These are phyloP conservation scores for Cairneyella variabilis DNA, from an alignment of 495 filamentous ascomycete genomes.

Conservation along the genomic window DNA sequence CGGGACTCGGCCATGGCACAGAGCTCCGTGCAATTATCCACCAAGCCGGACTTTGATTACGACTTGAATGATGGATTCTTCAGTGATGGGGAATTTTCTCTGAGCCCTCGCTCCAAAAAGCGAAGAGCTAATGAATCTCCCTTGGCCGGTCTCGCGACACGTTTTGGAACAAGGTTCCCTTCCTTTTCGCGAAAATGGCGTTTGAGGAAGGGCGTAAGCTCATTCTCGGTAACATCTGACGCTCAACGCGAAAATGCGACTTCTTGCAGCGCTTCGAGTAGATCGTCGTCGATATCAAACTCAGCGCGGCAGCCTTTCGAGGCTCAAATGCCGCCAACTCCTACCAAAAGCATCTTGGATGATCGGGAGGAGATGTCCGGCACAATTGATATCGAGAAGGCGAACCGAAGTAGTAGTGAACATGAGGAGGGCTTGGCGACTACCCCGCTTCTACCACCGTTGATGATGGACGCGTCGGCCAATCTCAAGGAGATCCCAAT, in stretches of 20 bases:
- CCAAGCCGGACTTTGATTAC: conserved; percentile 43
- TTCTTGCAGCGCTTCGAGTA: conserved; percentile 53
- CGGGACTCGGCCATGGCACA: conserved; percentile 21
- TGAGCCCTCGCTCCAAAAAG: conserved; percentile 50
- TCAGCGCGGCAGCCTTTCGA: conserved; percentile 48
- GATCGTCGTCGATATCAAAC: conserved; percentile 66
- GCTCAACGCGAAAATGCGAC: conserved; percentile 7
- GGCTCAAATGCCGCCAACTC: conserved; percentile 56
- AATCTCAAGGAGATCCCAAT: conserved; percentile 40
- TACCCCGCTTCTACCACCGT: conserved; percentile 78
- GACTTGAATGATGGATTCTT: conserved; percentile 55
- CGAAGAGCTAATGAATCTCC: conserved; percentile 63
- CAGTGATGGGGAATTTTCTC: conserved; percentile 55
- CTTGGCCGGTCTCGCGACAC: conserved; percentile 58
- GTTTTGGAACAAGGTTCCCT: conserved; percentile 67
- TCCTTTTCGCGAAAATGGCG: conserved; percentile 54
- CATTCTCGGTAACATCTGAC: conserved; percentile 31
- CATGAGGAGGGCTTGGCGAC: conserved; percentile 61
- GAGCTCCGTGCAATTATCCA: conserved; percentile 23
- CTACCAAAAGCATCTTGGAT: conserved; percentile 59
- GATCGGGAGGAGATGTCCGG: conserved; percentile 37
- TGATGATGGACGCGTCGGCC: conserved; percentile 56
- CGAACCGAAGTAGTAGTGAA: conserved; percentile 45
- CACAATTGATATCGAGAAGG: conserved; percentile 57
- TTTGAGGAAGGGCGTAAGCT: conserved; percentile 33